Base-by-base conservation (phyloP, 176 grass and related monocot genomes). In the Oryza glumipatula region DNA sequence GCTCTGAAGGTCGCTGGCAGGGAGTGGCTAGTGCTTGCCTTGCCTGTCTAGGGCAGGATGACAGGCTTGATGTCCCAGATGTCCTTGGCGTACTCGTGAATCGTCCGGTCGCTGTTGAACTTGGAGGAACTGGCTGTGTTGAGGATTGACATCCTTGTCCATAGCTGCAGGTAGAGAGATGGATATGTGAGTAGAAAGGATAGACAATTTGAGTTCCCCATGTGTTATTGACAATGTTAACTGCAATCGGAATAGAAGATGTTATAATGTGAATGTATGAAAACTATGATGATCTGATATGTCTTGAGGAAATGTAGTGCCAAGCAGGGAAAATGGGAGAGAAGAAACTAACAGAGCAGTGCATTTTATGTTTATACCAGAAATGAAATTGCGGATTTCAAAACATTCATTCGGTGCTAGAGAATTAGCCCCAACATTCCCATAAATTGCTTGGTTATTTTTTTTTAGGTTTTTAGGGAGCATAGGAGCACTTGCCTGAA, bases 51-150 rank as follows among this genome's bases (percentile, higher is more conserved):
- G 10, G 91, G 89, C 26, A 98, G 80, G 52, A 69, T n/a, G 68
- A 76, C 88, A 58, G 93, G 89, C 23, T 69, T 86, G 68, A 98
- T 92, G 67, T 89, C 78, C 96, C 96, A 98, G 23, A 98, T 98
- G 52, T 94, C 93, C 70, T 86, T 96, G 43, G 96, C 93, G 32
- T 98, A 98, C 77, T 98, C 88, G 66, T 88, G 96, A 71, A 98
- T 96, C 17, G 93, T 98, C 70, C 96, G 76, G 75, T 98, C 96
- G 49, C 96, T 98, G 89, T 91, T 99, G 76, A 96, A 99, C 82
- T 99, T 99, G 85, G 86, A 74, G 63, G 93, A 96, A 21, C 88
- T 70, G 7, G 92, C 94, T 17, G 93, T 91, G 78, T 99, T 96
- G 80, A 96, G 77, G 82, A 98, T 98, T 13, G 96, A 98, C 89